These are phyloP conservation scores for Coemansia sp. DNA, from an alignment of 192 early-diverging fungal genomes.

Conservation along the genomic window DNA sequence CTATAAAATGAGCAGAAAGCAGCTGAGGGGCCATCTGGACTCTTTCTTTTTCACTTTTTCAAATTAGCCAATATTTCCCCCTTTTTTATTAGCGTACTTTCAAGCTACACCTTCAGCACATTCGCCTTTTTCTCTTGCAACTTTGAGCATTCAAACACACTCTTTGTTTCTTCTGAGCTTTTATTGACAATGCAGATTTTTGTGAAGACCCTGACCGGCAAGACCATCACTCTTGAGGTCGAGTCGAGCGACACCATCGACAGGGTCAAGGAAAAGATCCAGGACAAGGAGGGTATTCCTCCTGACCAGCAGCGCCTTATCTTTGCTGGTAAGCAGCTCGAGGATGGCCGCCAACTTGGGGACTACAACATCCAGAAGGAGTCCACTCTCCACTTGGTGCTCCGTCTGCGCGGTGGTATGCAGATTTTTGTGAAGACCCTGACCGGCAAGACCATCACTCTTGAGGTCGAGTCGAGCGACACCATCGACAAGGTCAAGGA, in stretches of 20 bases:
- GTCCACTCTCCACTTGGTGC: conserved; percentile 93
- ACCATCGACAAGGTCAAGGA: conserved; percentile 79
- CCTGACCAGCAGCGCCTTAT: conserved; percentile 99
- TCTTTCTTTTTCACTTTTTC: not conserved
- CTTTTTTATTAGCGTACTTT: no score
- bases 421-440: conserved; percentile 70
- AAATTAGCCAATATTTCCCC: no score
- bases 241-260: conserved; percentile 77
- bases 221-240: conserved; percentile 94
- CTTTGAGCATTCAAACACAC: not conserved
- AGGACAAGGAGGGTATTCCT: conserved; percentile 87
- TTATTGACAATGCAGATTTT: conserved; percentile 50
- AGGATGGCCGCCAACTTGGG: conserved; percentile 93
- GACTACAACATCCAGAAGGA: conserved; percentile 99
- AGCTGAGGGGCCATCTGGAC: not conserved
- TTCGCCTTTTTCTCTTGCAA: conserved; percentile 1
- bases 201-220: conserved; percentile 86
- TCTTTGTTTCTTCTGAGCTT: conserved; percentile 8
- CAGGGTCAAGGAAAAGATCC: conserved; percentile 82
- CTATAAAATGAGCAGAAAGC: not conserved
- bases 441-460: conserved; percentile 95
- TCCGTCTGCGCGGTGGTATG: conserved; percentile 83
- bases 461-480: conserved; percentile 74
- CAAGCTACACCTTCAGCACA: no score
- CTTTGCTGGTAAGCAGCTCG: conserved; percentile 99